A percentile compares a stretch with the other conserved stretches of the same genome.
These are phyloP conservation scores for Pseudonectria foliicola DNA, from an alignment of 2,329 filamentous ascomycete species.

Conservation along the genomic window DNA sequence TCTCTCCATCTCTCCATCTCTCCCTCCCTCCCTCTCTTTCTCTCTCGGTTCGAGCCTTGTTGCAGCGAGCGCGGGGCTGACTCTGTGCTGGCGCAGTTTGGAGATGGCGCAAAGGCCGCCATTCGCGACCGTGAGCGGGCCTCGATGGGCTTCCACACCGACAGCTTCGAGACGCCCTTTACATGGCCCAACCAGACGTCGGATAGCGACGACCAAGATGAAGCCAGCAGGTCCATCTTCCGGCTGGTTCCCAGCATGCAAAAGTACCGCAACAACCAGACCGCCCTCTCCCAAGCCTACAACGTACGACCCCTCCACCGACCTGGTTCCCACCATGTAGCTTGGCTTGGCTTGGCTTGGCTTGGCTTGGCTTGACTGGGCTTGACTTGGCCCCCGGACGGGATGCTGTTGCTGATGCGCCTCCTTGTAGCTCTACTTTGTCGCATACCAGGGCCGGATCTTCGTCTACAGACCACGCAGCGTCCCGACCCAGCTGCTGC, in stretches of 20 bases:
- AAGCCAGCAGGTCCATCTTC: slow-evolving; percentile 19
- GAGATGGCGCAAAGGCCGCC: slow-evolving; percentile 24
- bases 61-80: no score
- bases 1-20: not conserved
- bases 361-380: not conserved
- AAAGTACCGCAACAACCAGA: slow-evolving; percentile 46
- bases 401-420: not conserved
- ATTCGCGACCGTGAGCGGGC: slow-evolving; percentile 30
- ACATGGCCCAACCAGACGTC: slow-evolving; percentile 22
- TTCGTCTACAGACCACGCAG: slow-evolving; percentile 48
- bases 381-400: no score
- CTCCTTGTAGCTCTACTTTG: slow-evolving; percentile 48
- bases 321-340: not conserved
- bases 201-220: slow-evolving; percentile 15
- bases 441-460: slow-evolving; percentile 49
- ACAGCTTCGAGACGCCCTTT: slow-evolving; percentile 20
- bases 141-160: slow-evolving; percentile 14
- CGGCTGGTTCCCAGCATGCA: slow-evolving; percentile 28
- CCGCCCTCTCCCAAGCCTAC: slow-evolving; percentile 48
- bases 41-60: no score
- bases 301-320: slow-evolving; percentile 34
- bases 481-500: slow-evolving; percentile 40
- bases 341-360: no score
- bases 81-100: slow-evolving; percentile 26
- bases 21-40: no score